These are phyloP conservation scores for Elsinoe ampelina DNA, from an alignment of 2,329 filamentous ascomycete genomes.

Conservation along the genomic window DNA sequence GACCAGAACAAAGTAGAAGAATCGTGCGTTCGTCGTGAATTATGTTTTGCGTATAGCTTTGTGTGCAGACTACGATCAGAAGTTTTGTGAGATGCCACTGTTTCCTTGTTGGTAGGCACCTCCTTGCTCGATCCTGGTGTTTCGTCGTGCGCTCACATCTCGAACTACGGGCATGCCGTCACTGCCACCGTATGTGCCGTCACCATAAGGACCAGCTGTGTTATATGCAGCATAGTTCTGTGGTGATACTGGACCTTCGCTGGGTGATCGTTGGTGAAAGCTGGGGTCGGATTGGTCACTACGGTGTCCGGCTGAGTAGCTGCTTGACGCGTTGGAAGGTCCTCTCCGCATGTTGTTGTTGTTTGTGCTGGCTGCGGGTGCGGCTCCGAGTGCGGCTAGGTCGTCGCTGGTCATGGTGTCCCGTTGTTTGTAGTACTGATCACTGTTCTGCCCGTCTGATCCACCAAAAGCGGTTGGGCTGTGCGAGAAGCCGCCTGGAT, in stretches of 20 bases:
- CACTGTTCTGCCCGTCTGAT: constrained; percentile 62
- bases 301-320: constrained; percentile 72
- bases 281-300: constrained; percentile 49
- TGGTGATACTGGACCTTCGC: constrained; percentile 42
- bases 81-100: constrained; percentile 94
- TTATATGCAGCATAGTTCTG: constrained; percentile 44
- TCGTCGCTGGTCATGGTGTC: constrained; percentile 63
- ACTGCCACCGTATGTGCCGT: constrained; percentile 42
- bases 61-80: constrained; percentile 31
- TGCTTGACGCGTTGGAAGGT: constrained; percentile 90
- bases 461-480: constrained; percentile 37
- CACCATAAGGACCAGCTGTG: constrained; percentile 45
- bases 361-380: constrained; percentile 56
- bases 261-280: constrained; percentile 25
- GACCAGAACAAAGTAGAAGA: neutral
- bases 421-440: constrained; percentile 42
- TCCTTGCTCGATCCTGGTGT: constrained; percentile 89
- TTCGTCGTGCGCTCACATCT: constrained; percentile 83
- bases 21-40: constrained; percentile 10
- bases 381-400: constrained; percentile 66
- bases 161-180: constrained; percentile 75
- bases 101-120: constrained; percentile 81
- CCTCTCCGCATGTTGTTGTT: constrained; percentile 72
- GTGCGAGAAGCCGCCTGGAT: constrained; percentile 42
- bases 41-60: neutral